phyloP scores from a whole-genome alignment of 1,284 basidiomycete genomes.

The Meripilus lineatus region DNA sequence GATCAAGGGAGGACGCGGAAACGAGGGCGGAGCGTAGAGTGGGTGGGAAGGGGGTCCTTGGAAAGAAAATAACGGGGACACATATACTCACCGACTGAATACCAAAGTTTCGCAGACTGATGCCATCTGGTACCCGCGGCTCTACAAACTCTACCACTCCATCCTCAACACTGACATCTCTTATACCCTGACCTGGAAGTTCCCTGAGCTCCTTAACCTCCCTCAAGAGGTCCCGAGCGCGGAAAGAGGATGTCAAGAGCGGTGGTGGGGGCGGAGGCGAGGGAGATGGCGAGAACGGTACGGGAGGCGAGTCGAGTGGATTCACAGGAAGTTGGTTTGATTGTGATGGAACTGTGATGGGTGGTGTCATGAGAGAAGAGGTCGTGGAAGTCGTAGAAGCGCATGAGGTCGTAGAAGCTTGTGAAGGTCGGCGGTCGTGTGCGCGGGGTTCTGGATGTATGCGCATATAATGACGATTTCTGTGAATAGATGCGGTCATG shows the following conservation, averaged over 20 bases:
- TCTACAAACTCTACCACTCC: slow-evolving; percentile 50
- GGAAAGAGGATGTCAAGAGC: slow-evolving; percentile 32
- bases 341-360: neutral
- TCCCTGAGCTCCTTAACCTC: slow-evolving; percentile 53
- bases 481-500: neutral
- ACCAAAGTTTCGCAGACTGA: slow-evolving; percentile 76
- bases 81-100: slow-evolving; percentile 67
- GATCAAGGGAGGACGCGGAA: too few relatives aligned
- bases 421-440: slow-evolving; percentile 20
- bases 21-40: too few relatives aligned
- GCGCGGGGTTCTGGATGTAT: slow-evolving; percentile 16
- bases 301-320: slow-evolving; percentile 19
- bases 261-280: slow-evolving; percentile 12
- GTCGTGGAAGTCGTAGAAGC: neutral
- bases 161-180: slow-evolving; percentile 15
- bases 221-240: slow-evolving; percentile 33
- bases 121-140: slow-evolving; percentile 65
- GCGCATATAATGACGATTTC: neutral
- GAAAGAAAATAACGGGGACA: slow-evolving; percentile 12
- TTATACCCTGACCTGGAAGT: neutral
- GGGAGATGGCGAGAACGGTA: neutral
- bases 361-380: neutral
- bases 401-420: slow-evolving; percentile 14
- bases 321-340: neutral
- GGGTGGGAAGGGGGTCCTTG: slow-evolving; percentile 7